Conservation (phyloP, 1,284 basidiomycete species). For the Apiotrichum gracile region DNA sequence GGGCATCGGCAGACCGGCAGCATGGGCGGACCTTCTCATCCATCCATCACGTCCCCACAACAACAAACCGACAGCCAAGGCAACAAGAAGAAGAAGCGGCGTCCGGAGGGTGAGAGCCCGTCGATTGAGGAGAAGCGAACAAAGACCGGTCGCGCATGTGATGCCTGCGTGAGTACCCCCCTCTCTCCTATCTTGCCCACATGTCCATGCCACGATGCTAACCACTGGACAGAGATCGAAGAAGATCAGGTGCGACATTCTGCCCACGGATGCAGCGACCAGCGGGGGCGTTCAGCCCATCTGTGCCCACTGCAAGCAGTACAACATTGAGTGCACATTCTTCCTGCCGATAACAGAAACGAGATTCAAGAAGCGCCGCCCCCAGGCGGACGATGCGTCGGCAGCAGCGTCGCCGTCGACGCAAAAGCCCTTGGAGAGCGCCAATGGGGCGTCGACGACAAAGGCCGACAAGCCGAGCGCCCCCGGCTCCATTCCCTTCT, state of each 20-base stretch:
- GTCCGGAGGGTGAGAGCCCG: conserved; percentile 5
- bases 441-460: not conserved
- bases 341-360: conserved; percentile 98
- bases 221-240: conserved; percentile 57
- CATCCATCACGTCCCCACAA: no score
- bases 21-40: no score
- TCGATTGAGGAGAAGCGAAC: conserved; percentile 34
- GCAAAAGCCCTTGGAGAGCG: not conserved
- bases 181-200: not conserved
- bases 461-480: conserved; percentile 4
- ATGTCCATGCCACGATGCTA: not conserved
- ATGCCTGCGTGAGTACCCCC: conserved; percentile 39
- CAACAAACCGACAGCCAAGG: not conserved
- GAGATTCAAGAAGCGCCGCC: conserved; percentile 91
- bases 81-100: conserved; percentile 28
- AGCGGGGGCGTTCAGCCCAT: conserved; percentile 33
- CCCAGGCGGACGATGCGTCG: conserved; percentile 51
- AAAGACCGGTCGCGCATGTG: conserved; percentile 47
- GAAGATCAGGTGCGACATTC: conserved; percentile 65
- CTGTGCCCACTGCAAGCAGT: conserved; percentile 55
- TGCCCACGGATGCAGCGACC: conserved; percentile 19
- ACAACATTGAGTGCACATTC: conserved; percentile 87
- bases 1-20: not conserved
- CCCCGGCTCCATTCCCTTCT: conserved; percentile 58
- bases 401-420: not conserved